These are phyloP conservation scores for Fusarium scirpi DNA, from an alignment of 2,329 filamentous ascomycete genomes.

Conservation along the genomic window DNA sequence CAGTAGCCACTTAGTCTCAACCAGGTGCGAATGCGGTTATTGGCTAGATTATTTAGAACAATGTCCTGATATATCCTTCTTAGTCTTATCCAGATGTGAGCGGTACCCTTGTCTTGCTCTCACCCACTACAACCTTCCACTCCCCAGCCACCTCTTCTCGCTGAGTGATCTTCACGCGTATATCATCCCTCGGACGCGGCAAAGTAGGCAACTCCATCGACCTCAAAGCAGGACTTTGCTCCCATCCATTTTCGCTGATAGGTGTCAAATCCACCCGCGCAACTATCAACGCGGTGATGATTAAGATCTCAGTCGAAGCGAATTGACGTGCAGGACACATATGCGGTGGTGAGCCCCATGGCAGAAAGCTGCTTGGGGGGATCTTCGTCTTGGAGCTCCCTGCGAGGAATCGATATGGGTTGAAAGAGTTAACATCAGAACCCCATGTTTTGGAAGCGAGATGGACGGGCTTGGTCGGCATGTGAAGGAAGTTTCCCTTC, in stretches of 20 bases:
- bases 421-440: too few species aligned
- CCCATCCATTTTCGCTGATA: neutral
- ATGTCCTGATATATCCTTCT: neutral
- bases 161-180: neutral
- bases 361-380: neutral
- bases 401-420: neutral
- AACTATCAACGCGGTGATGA: neutral
- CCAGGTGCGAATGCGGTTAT: too few species aligned
- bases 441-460: too few species aligned
- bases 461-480: too few species aligned
- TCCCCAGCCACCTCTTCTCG: neutral
- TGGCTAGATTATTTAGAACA: too few species aligned
- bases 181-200: neutral
- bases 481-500: too few species aligned
- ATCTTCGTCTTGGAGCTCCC: neutral
- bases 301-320: neutral
- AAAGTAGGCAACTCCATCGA: neutral
- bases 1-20: too few species aligned
- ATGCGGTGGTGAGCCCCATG: neutral
- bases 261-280: neutral
- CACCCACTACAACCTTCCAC: neutral
- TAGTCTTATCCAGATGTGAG: neutral
- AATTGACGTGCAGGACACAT: neutral
- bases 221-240: neutral
- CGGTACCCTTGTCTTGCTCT: neutral